phyloP scores from a whole-genome alignment of 345 rosid species.

The Eucalyptus erythrocorys region DNA sequence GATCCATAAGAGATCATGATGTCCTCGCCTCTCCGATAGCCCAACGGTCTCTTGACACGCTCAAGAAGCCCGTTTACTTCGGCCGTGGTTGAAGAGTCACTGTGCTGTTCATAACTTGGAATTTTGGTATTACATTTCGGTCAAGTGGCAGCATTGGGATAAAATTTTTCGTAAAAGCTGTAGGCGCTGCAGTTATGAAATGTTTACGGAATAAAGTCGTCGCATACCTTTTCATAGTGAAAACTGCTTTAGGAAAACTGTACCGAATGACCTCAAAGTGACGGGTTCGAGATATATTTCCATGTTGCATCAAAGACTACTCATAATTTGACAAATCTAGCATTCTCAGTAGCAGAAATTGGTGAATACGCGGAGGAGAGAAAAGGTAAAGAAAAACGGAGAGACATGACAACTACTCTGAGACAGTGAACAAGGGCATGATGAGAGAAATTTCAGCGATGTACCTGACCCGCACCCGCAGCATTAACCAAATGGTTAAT shows the following conservation, averaged over 20 bases:
- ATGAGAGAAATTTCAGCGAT: background rate
- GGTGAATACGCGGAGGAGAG: background rate
- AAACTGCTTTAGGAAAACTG: background rate
- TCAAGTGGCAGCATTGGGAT: background rate
- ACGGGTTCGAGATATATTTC: background rate
- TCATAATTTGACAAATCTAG: background rate
- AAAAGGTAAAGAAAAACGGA: background rate
- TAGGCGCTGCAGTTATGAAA: background rate
- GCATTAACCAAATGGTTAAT: background rate
- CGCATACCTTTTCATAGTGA: background rate
- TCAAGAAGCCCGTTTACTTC: background rate
- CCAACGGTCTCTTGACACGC: background rate
- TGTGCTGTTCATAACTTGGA: background rate
- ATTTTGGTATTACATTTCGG: background rate
- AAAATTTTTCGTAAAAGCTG: rapidly evolving
- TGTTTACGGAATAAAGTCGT: background rate
- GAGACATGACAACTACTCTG: background rate
- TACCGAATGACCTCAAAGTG: background rate
- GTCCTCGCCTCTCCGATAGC: background rate
- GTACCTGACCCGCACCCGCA: background rate
- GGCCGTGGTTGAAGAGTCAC: background rate
- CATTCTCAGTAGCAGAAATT: background rate
- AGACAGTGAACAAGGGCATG: background rate
- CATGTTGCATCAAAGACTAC: background rate
- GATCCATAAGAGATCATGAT: background rate